These are phyloP conservation scores for Boletus patriciae DNA, from an alignment of 768 basidiomycete genomes.

Conservation along the genomic window DNA sequence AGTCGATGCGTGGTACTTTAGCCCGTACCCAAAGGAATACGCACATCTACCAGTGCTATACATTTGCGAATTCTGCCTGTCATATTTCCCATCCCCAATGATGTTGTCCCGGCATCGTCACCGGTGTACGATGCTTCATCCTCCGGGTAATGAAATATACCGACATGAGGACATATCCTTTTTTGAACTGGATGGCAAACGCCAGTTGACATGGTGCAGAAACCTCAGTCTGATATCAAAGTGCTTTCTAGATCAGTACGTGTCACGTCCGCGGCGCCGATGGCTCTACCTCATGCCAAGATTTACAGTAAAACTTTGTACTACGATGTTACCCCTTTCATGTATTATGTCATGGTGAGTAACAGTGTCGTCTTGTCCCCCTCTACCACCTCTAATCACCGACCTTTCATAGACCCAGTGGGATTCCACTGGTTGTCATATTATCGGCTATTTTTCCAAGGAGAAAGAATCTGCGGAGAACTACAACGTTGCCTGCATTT, in stretches of 20 bases:
- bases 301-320: slow-evolving; percentile 87
- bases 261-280: slow-evolving; percentile 25
- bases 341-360: slow-evolving; percentile 98
- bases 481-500: slow-evolving; percentile 98
- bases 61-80: slow-evolving; percentile 98
- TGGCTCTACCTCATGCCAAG: slow-evolving; percentile 17
- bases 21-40: slow-evolving; percentile 97
- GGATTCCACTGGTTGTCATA: slow-evolving; percentile 88
- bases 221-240: slow-evolving; percentile 96
- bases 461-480: slow-evolving; percentile 98
- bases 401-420: slow-evolving; percentile 58
- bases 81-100: slow-evolving; percentile 86
- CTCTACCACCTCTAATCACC: slow-evolving; percentile 14
- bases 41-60: slow-evolving; percentile 93
- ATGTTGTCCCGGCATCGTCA: slow-evolving; percentile 90
- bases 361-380: slow-evolving; percentile 3
- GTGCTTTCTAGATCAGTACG: slow-evolving; percentile 97
- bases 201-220: slow-evolving; percentile 94
- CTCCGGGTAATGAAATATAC: slow-evolving; percentile 99
- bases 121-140: slow-evolving; percentile 89
- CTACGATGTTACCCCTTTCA: slow-evolving; percentile 99
- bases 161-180: slow-evolving; percentile 96
- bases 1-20: slow-evolving; percentile 99
- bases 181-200: slow-evolving; percentile 97
- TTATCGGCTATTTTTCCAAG: slow-evolving; percentile 98